phyloP scores from a whole-genome alignment of 169 alveolate species.

The Babesia microti region DNA sequence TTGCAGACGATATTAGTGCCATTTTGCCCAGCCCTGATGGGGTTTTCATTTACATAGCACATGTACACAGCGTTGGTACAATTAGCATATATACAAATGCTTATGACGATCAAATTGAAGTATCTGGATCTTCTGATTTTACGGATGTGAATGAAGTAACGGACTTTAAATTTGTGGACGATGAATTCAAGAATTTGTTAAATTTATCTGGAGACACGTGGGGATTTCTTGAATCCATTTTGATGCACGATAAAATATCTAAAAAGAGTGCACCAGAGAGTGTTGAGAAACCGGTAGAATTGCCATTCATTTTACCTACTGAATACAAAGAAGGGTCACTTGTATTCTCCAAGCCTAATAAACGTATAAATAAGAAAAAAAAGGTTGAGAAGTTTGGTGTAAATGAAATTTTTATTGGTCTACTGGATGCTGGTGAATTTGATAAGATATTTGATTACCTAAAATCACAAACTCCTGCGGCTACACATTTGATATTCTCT shows the following conservation, averaged over 20 bases:
- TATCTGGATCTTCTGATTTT: slow-evolving; percentile 1
- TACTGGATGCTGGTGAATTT: too few relatives aligned
- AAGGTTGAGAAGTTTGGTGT: too few relatives aligned
- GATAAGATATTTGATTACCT: too few relatives aligned
- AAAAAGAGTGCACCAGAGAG: slow-evolving; percentile 40
- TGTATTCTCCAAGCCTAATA: slow-evolving; percentile 36
- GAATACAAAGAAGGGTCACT: slow-evolving; percentile 44
- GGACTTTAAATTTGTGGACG: slow-evolving; percentile 4
- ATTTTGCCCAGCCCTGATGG: too few relatives aligned
- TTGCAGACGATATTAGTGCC: too few relatives aligned
- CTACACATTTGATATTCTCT: too few relatives aligned
- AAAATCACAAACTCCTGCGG: too few relatives aligned
- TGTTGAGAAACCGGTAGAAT: slow-evolving; percentile 23
- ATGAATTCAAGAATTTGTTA: slow-evolving; percentile 13
- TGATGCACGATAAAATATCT: slow-evolving; percentile 33
- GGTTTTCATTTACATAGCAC: too few relatives aligned
- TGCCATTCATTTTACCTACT: slow-evolving; percentile 44
- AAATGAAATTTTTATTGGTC: too few relatives aligned
- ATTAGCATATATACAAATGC: slow-evolving; percentile 6
- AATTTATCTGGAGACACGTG: slow-evolving; percentile 25
- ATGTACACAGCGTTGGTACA: too few relatives aligned
- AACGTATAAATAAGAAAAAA: slow-evolving; percentile 1
- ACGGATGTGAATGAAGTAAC: slow-evolving; percentile 3
- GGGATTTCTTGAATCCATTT: slow-evolving; percentile 17
- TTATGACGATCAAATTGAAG: neutral